A percentile compares a stretch with the other conserved stretches of the same genome.
Conservation (phyloP, 169 alveolate genomes). For the Plasmodium gaboni region DNA sequence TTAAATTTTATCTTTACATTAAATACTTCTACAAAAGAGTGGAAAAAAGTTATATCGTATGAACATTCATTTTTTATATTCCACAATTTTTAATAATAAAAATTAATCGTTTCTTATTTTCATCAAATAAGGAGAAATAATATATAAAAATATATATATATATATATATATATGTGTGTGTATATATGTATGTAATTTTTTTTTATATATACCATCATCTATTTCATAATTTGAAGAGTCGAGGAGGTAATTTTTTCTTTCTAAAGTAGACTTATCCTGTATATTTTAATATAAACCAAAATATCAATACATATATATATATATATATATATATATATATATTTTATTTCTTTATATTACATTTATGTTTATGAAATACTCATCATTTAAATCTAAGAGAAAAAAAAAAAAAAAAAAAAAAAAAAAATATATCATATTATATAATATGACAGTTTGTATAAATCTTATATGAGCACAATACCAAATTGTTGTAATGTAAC, state of each 20-base stretch:
- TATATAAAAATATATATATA: not conserved
- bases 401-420: not conserved
- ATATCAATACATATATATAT: too few species aligned
- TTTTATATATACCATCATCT: constrained; percentile 47
- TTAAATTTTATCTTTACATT: constrained; percentile 31
- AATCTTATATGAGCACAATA: not conserved
- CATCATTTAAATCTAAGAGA: constrained; percentile 42
- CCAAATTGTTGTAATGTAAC: constrained; percentile 64
- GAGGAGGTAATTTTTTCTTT: constrained; percentile 43
- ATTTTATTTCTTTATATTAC: not conserved
- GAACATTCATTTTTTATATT: too few species aligned
- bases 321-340: too few species aligned
- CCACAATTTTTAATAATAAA: too few species aligned
- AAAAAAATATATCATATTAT: not conserved
- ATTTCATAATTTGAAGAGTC: constrained; percentile 36
- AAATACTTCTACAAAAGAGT: constrained; percentile 27
- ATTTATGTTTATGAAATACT: constrained; percentile 30
- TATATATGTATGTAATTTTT: not conserved
- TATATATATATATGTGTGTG: not conserved
- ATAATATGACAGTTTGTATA: not conserved
- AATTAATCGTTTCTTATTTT: too few species aligned
- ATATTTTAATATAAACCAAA: not conserved
- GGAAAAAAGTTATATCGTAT: too few species aligned
- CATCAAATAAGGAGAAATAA: not conserved
- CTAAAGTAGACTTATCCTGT: constrained; percentile 49